Conservation (phyloP, 495 filamentous ascomycete species). For the Corynascus novoguineensis region DNA sequence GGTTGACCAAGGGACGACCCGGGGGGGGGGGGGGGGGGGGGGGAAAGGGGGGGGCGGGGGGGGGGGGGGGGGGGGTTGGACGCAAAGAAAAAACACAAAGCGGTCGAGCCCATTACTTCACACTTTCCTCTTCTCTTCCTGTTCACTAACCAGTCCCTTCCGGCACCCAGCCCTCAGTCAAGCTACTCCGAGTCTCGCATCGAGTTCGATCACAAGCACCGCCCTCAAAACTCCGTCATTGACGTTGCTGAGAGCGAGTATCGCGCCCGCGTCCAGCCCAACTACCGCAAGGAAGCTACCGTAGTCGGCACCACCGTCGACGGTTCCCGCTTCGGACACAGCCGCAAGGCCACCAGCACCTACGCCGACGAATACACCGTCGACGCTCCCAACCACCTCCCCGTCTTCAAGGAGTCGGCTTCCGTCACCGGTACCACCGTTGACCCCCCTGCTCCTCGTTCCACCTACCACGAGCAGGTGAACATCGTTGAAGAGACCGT, state of each 20-base stretch:
- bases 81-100: not conserved
- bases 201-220: conserved; percentile 49
- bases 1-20: conserved; percentile 33
- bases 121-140: not conserved
- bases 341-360: conserved; percentile 29
- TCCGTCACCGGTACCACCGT: conserved; percentile 45
- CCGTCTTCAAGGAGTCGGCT: conserved; percentile 31
- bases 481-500: conserved; percentile 38
- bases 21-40: conserved; percentile 16
- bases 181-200: conserved; percentile 60
- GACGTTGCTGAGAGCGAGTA: conserved; percentile 83
- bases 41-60: conserved; percentile 31
- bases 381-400: conserved; percentile 33
- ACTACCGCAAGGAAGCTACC: conserved; percentile 53
- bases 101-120: not conserved
- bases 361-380: conserved; percentile 48
- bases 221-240: conserved; percentile 51
- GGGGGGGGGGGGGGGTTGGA: too few species aligned
- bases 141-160: conserved; percentile 19
- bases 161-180: conserved; percentile 47
- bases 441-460: conserved; percentile 34
- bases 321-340: conserved; percentile 30
- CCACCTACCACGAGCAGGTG: conserved; percentile 35
- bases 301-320: conserved; percentile 50
- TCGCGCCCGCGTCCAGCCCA: conserved; percentile 69